Percentiles rank a stretch among this genome's conserved stretches.
These are phyloP conservation scores for Saksenaea vasiformis DNA, from an alignment of 371 early-diverging fungal species.

Conservation along the genomic window DNA sequence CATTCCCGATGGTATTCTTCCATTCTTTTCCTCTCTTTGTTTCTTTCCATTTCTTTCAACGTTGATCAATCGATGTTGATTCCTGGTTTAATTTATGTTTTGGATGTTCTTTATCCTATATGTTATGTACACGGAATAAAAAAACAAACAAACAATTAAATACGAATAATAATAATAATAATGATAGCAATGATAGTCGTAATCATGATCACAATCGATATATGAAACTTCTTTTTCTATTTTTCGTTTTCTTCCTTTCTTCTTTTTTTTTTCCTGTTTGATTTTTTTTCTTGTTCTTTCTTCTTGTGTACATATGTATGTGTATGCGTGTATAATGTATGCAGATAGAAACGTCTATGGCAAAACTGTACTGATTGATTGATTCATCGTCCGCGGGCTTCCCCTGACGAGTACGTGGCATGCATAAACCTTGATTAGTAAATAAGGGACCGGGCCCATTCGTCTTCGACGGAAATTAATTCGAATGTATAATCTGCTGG, in stretches of 20 bases:
- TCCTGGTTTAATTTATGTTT: not conserved
- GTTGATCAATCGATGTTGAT: not conserved
- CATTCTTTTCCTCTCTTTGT: not conserved
- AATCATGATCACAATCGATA: not conserved
- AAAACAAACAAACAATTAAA: not conserved
- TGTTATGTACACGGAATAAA: not conserved
- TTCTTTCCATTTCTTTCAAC: not conserved
- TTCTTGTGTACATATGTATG: not conserved
- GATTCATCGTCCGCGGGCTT: too few species aligned
- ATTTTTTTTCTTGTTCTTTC: not conserved
- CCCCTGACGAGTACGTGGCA: not conserved
- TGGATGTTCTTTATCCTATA: not conserved
- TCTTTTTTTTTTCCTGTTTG: not conserved
- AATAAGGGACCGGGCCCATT: conserved; percentile 52
- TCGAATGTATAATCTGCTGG: conserved; percentile 56
- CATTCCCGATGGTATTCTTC: too few species aligned
- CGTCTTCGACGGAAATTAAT: conserved; percentile 52
- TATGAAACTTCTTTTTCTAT: not conserved
- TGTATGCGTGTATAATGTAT: not conserved
- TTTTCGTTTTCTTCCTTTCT: too few species aligned
- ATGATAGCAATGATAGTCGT: too few species aligned
- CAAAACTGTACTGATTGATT: not conserved
- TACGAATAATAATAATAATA: too few species aligned
- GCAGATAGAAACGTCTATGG: conserved; percentile 2
- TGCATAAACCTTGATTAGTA: conserved; percentile 22